Percentiles rank a stretch among this genome's conserved stretches.
phyloP scores from a whole-genome alignment of 73 alveolate species.

The Tetrahymena malaccensis region DNA sequence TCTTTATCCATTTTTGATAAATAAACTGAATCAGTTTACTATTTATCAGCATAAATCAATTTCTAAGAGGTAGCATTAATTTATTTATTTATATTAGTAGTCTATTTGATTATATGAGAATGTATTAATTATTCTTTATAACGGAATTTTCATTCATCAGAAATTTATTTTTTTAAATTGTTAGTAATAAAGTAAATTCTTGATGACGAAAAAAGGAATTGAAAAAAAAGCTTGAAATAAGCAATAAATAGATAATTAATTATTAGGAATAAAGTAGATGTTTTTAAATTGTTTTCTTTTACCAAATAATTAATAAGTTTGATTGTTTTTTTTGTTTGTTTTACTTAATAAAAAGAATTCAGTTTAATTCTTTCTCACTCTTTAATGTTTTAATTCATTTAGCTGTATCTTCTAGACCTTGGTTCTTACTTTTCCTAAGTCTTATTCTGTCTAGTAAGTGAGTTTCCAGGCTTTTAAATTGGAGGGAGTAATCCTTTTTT shows the following conservation, averaged over 20 bases:
- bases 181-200: not conserved
- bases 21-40: too few relatives aligned
- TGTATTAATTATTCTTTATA: not conserved
- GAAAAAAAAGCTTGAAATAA: not conserved
- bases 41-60: too few relatives aligned
- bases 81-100: not conserved
- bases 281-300: not conserved
- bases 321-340: too few relatives aligned
- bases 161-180: too few relatives aligned
- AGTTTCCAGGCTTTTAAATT: not conserved
- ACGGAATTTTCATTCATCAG: not conserved
- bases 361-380: not conserved
- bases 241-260: not conserved
- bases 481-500: not conserved
- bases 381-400: not conserved
- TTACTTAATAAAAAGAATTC: too few relatives aligned
- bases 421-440: not conserved
- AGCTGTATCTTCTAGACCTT: not conserved
- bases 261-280: not conserved
- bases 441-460: not conserved
- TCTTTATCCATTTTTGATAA: too few relatives aligned
- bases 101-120: not conserved
- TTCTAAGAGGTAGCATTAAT: not conserved
- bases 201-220: not conserved
- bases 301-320: too few relatives aligned